phyloP scores from a whole-genome alignment of 2,329 filamentous ascomycete genomes.

The Fusarium cyanostomum region DNA sequence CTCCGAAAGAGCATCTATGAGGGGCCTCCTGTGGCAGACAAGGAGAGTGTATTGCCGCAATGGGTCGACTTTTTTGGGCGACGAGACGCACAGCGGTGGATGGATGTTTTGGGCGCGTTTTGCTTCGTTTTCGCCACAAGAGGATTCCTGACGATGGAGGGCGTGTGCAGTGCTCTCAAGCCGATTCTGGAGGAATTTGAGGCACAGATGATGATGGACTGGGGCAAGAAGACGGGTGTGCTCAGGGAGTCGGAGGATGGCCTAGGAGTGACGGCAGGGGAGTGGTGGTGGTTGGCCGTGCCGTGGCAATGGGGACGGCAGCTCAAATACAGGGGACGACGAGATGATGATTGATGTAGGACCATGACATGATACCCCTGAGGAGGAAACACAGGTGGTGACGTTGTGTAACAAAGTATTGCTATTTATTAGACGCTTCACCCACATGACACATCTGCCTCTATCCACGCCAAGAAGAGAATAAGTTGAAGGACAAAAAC shows the following conservation, averaged over 20 bases:
- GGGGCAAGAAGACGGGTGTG: slow-evolving; percentile 65
- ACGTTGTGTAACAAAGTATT: not conserved
- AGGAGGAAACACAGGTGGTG: not conserved
- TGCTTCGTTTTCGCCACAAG: slow-evolving; percentile 70
- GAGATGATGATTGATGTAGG: slow-evolving; percentile 10
- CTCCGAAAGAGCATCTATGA: slow-evolving; percentile 48
- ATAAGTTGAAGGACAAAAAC: not conserved
- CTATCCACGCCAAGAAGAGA: no score
- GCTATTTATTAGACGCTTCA: not conserved
- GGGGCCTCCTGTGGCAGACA: slow-evolving; percentile 55
- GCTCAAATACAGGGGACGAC: slow-evolving; percentile 1
- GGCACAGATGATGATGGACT: slow-evolving; percentile 65
- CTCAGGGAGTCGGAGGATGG: slow-evolving; percentile 54
- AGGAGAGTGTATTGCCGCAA: slow-evolving; percentile 67
- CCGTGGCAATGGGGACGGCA: slow-evolving; percentile 43
- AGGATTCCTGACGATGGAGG: slow-evolving; percentile 63
- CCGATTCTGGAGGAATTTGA: slow-evolving; percentile 72
- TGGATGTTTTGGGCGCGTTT: slow-evolving; percentile 69
- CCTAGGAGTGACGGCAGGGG: slow-evolving; percentile 58
- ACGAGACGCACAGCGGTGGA: slow-evolving; percentile 69
- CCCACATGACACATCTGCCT: no score
- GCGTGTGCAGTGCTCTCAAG: slow-evolving; percentile 64
- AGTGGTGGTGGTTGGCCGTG: slow-evolving; percentile 75
- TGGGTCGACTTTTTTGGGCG: slow-evolving; percentile 77
- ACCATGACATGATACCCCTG: slow-evolving; percentile 6